Base-by-base conservation (phyloP, 441 rosid species). In the Syzygium malaccense region DNA sequence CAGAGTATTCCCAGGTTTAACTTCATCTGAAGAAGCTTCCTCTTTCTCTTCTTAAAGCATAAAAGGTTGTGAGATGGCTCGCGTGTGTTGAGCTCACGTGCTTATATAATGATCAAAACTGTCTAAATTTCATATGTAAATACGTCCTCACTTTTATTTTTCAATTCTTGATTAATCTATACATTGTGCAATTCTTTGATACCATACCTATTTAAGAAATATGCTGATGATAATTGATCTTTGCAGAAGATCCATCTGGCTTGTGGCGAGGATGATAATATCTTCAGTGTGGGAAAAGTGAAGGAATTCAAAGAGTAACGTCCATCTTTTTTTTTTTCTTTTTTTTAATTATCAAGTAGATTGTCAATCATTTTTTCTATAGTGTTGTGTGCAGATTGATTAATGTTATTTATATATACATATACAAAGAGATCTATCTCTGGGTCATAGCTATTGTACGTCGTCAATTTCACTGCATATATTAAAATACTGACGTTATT, bases 211-310 rank as follows among this genome's bases (percentile, higher is more conserved):
- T 54, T 54, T 54, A 17, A 15, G 7, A 14, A 54, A 54, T 54
- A 54, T 14, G 55, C 18, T 54, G 55, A 54, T 54, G 55, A 54
- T 54, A 54, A 15, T 54, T 54, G 55, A 17, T 18, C 41, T 8
- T 83, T 45, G 89, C 93, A 93, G 95, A 88, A 75, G 57, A 90
- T 93, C 13, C 89, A 90, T 91, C 83, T 94, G 10, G 55, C 92
- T 26, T 94, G 93, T 92, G 94, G 94, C 23, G 78, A 90, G 56
- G 58, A 91, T 26, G 94, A 93, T 87, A 32, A 4, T 37, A 89
- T 92, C 45, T 92, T 92, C 58, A 85, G 88, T 55, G 33, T 87
- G 85, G 90, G 90, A 30, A 87, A 30, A 6, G 90, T 88, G 18
- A 64, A 32, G 23, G 51, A 85, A 88, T 37, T 88, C 49, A 90